phyloP scores from a whole-genome alignment of 352 stramenopile genomes.

The Phytophthora vignae region DNA sequence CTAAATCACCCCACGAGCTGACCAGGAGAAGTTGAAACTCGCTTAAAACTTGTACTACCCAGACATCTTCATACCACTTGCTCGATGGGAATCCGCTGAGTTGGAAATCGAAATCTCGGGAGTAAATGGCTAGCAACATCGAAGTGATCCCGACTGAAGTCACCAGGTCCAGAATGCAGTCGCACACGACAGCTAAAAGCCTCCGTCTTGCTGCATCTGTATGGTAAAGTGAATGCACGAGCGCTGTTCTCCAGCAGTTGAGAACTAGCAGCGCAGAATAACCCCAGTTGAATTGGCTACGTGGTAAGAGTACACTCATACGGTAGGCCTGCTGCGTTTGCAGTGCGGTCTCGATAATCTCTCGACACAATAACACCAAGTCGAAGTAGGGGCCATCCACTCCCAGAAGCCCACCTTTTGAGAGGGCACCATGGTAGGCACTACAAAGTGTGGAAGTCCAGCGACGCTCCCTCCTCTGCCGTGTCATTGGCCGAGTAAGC shows the following conservation, averaged over 20 bases:
- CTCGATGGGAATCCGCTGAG: slow-evolving; percentile 1
- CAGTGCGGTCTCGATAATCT: slow-evolving; percentile 29
- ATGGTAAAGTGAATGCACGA: slow-evolving; percentile 16
- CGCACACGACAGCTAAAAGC: slow-evolving; percentile 35
- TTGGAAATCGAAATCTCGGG: slow-evolving; percentile 22
- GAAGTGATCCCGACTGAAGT: slow-evolving; percentile 35
- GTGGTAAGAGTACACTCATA: slow-evolving; percentile 29
- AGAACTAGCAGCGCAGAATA: slow-evolving; percentile 25
- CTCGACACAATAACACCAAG: slow-evolving; percentile 18
- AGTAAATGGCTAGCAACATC: slow-evolving; percentile 7
- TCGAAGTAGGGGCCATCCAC: slow-evolving; percentile 24
- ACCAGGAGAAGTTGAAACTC: slow-evolving; percentile 42
- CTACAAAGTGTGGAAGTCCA: background rate
- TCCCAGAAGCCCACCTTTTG: slow-evolving; percentile 12
- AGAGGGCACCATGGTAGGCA: slow-evolving; percentile 3
- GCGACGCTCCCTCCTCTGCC: background rate
- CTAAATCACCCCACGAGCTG: slow-evolving; percentile 19
- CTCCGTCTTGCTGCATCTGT: slow-evolving; percentile 22
- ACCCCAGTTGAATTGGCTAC: slow-evolving; percentile 20
- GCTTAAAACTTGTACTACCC: slow-evolving; percentile 39
- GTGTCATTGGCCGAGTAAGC: background rate
- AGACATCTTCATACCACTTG: slow-evolving; percentile 44
- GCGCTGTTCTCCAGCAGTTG: slow-evolving; percentile 43
- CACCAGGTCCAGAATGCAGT: slow-evolving; percentile 34
- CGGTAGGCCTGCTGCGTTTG: slow-evolving; percentile 30